A percentile compares a stretch with the other conserved stretches of the same genome.
Conservation (phyloP, 2,329 filamentous ascomycete genomes). For the Cytospora leucostoma region DNA sequence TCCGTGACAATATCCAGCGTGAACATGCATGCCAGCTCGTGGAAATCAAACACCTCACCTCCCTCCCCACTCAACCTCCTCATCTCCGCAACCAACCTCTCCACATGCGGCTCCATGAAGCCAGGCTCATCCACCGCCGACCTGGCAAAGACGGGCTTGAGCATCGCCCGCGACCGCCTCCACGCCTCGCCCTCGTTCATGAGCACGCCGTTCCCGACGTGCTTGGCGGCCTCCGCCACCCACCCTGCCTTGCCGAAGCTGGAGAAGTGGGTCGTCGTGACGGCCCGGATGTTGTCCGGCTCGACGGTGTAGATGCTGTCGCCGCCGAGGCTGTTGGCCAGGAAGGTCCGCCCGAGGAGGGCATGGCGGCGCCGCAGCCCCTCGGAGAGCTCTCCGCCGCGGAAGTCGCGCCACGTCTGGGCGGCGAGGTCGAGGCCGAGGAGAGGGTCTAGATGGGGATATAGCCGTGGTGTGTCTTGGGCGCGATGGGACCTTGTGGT, state of each 20-base stretch:
- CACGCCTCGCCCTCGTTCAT: constrained; percentile 25
- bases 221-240: constrained; percentile 22
- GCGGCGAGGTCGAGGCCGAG: constrained; percentile 11
- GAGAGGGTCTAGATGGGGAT: constrained; percentile 18
- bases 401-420: constrained; percentile 19
- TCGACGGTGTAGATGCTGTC: constrained; percentile 23
- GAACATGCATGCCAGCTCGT: constrained; percentile 19
- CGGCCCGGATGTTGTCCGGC: constrained; percentile 21
- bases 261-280: constrained; percentile 7
- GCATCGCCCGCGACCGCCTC: constrained; percentile 16
- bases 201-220: constrained; percentile 25
- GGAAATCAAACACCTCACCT: constrained; percentile 14
- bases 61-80: not conserved
- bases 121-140: constrained; percentile 12
- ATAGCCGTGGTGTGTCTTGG: not conserved
- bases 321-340: not conserved
- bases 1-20: constrained; percentile 25
- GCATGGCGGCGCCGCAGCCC: constrained; percentile 16
- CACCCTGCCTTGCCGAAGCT: constrained; percentile 23
- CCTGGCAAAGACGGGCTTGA: constrained; percentile 19
- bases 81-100: constrained; percentile 15
- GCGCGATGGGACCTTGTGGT: too few species aligned
- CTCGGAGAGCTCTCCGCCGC: constrained; percentile 15
- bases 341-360: constrained; percentile 17
- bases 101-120: constrained; percentile 22